A percentile compares a stretch with the other conserved stretches of the same genome.
Evolutionary conservation across 1,139 yeast species (phyloP).

Genomic region (Williopsis jadinii): DNA sequence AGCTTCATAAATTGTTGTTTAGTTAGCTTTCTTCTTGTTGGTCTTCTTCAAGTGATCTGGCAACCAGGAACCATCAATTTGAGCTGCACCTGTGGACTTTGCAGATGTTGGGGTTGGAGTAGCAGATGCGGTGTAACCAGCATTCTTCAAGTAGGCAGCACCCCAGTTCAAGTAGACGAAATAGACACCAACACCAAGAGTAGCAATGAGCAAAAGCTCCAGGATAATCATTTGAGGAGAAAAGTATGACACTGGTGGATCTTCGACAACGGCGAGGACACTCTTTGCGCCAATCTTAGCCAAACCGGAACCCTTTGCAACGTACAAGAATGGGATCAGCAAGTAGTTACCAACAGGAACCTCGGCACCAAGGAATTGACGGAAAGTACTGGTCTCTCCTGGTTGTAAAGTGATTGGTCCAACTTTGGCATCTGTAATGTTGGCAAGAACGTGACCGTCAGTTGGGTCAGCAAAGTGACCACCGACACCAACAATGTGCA

Average conservation of each 20-base stretch:
- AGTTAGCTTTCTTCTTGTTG: slow-evolving; percentile 25
- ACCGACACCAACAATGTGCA: slow-evolving; percentile 64
- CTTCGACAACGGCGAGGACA: slow-evolving; percentile 52
- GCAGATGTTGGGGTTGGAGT: slow-evolving; percentile 20
- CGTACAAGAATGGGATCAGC: slow-evolving; percentile 53
- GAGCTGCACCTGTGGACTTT: slow-evolving; percentile 26
- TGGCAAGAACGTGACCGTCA: slow-evolving; percentile 44
- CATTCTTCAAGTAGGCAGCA: slow-evolving; percentile 30
- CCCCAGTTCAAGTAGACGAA: slow-evolving; percentile 40
- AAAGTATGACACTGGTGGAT: slow-evolving; percentile 60
- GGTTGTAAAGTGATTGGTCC: slow-evolving; percentile 54
- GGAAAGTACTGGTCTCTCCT: slow-evolving; percentile 42
- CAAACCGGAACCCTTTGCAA: slow-evolving; percentile 44
- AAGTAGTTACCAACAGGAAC: slow-evolving; percentile 53
- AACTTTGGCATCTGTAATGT: slow-evolving; percentile 57
- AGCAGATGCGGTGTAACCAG: slow-evolving; percentile 29
- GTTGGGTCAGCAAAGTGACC: slow-evolving; percentile 59
- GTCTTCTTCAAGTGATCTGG: slow-evolving; percentile 42
- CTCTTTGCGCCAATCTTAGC: slow-evolving; percentile 54
- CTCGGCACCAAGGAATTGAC: slow-evolving; percentile 49
- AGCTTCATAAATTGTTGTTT: background rate
- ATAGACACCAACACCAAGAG: slow-evolving; percentile 48
- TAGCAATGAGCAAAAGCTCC: slow-evolving; percentile 44
- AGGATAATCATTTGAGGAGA: slow-evolving; percentile 67
- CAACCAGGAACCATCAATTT: slow-evolving; percentile 49